Evolutionary conservation across 2,329 filamentous ascomycete genomes (phyloP).

Genomic region (Tricladium varicosporioides): DNA sequence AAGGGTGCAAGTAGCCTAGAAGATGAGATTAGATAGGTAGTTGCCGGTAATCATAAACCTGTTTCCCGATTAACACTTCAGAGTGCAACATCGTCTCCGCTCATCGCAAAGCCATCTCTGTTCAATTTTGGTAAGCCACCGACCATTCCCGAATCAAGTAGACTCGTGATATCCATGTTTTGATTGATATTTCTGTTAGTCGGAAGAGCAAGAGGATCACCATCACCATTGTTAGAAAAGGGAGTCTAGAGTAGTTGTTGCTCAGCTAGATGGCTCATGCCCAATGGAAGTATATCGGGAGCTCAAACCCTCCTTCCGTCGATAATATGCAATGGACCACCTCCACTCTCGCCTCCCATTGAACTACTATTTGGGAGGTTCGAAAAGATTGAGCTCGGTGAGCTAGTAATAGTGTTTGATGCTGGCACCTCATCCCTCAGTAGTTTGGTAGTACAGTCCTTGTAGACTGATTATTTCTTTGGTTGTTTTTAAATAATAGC

Average conservation of each 20-base stretch:
- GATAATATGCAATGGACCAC: neutral
- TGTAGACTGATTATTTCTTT: constrained; percentile 5
- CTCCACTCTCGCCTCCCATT: neutral
- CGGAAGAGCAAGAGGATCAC: constrained; percentile 11
- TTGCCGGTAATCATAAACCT: neutral
- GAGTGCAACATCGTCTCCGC: neutral
- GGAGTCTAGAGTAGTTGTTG: constrained; percentile 19
- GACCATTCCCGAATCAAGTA: constrained; percentile 13
- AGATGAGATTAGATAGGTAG: too few relatives aligned
- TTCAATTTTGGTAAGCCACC: constrained; percentile 16
- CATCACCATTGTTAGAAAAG: constrained; percentile 14
- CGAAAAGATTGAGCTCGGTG: neutral
- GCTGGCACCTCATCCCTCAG: neutral
- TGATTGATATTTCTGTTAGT: constrained; percentile 3
- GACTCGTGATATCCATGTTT: constrained; percentile 16
- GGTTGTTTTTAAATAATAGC: constrained; percentile 8
- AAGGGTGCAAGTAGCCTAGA: too few relatives aligned
- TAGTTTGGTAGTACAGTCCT: constrained; percentile 10
- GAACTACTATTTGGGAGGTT: neutral
- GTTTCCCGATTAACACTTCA: constrained; percentile 5
- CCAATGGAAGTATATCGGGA: neutral
- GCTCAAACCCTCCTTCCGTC: neutral
- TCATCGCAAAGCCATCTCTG: constrained; percentile 19
- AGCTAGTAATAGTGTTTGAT: constrained; percentile 1
- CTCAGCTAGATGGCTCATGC: neutral